Conservation (phyloP, 352 stramenopile genomes). For the Aphanomyces stellatus region DNA sequence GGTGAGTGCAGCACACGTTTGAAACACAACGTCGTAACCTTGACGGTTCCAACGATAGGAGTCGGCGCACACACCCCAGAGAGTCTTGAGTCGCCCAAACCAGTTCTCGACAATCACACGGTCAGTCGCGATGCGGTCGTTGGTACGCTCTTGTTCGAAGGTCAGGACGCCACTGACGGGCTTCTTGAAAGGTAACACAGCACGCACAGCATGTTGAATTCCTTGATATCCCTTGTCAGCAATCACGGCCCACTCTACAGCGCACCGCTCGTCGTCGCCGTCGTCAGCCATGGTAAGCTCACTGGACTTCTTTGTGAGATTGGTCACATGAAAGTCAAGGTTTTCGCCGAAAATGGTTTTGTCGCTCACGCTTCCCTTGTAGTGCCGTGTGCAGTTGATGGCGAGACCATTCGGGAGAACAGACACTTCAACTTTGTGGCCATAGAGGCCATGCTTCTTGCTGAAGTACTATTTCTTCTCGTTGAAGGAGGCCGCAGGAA, state of each 20-base stretch:
- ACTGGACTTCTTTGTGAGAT: neutral
- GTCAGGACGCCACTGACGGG: neutral
- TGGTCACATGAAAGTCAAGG: neutral
- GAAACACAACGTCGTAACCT: neutral
- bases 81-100: neutral
- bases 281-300: neutral
- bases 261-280: neutral
- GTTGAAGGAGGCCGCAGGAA: neutral
- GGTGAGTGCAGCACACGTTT: neutral
- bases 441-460: conserved; percentile 21
- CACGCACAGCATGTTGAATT: neutral
- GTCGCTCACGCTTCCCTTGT: neutral
- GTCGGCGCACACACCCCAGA: neutral
- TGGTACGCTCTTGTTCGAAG: neutral
- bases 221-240: conserved; percentile 20
- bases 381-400: conserved; percentile 5
- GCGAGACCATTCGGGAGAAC: conserved; percentile 19
- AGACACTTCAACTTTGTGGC: conserved; percentile 22
- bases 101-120: neutral
- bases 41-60: neutral
- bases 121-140: neutral
- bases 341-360: neutral
- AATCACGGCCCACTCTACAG: conserved; percentile 3
- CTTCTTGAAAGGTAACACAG: neutral
- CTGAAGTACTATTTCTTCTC: neutral